A percentile compares a stretch with the other conserved stretches of the same genome.
These are phyloP conservation scores for Anacardium occidentale DNA, from an alignment of 345 rosid genomes.

Conservation along the genomic window DNA sequence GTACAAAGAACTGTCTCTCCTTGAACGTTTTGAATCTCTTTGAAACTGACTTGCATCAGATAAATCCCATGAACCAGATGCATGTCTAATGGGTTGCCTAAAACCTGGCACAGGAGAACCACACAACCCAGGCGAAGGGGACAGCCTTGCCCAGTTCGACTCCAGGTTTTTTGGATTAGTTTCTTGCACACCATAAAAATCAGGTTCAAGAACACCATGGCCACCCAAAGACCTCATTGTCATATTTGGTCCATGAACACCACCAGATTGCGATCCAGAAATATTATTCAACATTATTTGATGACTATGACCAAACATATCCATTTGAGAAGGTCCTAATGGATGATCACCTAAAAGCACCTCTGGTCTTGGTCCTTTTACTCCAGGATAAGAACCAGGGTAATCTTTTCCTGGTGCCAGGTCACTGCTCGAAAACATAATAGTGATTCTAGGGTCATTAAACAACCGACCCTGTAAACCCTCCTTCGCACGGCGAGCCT, in stretches of 20 bases:
- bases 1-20: conserved; percentile 54
- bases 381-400: conserved; percentile 48
- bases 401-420: conserved; percentile 62
- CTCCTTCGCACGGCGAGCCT: conserved; percentile 95
- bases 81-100: conserved; percentile 49
- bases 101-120: conserved; percentile 55
- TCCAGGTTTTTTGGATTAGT: conserved; percentile 35
- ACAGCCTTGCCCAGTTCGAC: conserved; percentile 61
- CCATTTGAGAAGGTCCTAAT: conserved; percentile 43
- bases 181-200: conserved; percentile 37
- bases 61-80: conserved; percentile 72
- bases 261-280: conserved; percentile 34
- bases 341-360: conserved; percentile 44
- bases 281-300: conserved; percentile 30
- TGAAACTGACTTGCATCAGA: conserved; percentile 55
- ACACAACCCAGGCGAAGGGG: conserved; percentile 56
- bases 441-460: conserved; percentile 86
- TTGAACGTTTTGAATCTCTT: conserved; percentile 65
- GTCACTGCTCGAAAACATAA: conserved; percentile 71
- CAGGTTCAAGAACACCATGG: conserved; percentile 55
- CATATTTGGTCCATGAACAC: conserved; percentile 40
- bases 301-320: conserved; percentile 47
- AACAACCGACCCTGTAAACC: conserved; percentile 91
- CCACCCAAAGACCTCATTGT: conserved; percentile 43
- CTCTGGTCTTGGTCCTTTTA: conserved; percentile 58